Conservation (phyloP, 257 asterid genomes). For the Galeopsis tetrahit region DNA sequence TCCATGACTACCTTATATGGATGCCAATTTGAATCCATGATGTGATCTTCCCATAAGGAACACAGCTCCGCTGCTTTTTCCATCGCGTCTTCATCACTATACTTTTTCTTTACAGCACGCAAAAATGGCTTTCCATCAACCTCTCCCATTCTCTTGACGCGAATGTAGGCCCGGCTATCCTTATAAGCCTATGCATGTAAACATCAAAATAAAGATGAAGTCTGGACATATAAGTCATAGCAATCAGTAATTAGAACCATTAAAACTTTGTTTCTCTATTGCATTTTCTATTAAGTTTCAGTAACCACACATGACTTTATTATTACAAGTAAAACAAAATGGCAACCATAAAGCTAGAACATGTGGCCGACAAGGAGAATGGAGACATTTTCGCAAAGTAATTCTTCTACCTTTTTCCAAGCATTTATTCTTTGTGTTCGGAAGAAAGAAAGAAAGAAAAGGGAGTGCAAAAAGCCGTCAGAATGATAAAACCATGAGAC, state of each 20-base stretch:
- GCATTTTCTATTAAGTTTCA: constrained; percentile 14
- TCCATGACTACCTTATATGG: constrained; percentile 63
- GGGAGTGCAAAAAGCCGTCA: background rate
- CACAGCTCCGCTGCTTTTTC: constrained; percentile 46
- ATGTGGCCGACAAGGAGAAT: background rate
- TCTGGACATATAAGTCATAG: constrained; percentile 11
- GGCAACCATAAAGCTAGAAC: constrained; percentile 1
- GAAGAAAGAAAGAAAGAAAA: background rate
- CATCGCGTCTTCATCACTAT: constrained; percentile 36
- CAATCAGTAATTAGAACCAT: constrained; percentile 17
- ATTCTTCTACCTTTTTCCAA: constrained; percentile 9
- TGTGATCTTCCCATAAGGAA: constrained; percentile 69
- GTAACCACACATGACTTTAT: constrained; percentile 3
- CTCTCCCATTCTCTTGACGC: constrained; percentile 81
- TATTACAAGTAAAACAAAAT: constrained; percentile 14
- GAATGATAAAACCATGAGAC: constrained; percentile 3
- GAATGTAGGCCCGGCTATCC: constrained; percentile 53
- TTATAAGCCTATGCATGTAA: constrained; percentile 44
- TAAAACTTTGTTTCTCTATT: constrained; percentile 12
- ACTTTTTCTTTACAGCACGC: constrained; percentile 45
- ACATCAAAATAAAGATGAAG: constrained; percentile 25
- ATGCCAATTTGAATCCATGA: constrained; percentile 82
- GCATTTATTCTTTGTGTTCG: background rate
- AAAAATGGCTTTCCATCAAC: constrained; percentile 59
- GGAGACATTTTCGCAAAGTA: background rate